Conservation (phyloP, 2,329 filamentous ascomycete species). For the Colletotrichum sp. region DNA sequence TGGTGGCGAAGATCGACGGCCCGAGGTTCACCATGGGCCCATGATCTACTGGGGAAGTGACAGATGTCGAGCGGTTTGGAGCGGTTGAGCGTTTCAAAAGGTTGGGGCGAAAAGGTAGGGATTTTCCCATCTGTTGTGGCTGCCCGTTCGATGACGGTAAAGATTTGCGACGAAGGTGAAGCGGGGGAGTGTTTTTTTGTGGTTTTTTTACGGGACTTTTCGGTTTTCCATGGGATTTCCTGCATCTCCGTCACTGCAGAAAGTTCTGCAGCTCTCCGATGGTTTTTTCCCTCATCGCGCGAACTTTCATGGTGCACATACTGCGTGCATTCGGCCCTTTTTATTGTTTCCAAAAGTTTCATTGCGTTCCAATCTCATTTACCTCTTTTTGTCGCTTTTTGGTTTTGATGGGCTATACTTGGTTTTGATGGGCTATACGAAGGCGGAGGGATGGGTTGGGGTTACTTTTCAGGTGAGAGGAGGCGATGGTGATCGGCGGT, state of each 20-base stretch:
- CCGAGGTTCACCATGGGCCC: background rate
- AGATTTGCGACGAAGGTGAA: background rate
- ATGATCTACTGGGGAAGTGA: background rate
- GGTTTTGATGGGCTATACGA: background rate
- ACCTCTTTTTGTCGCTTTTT: background rate
- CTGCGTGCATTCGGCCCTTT: background rate
- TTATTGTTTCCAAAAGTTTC: background rate
- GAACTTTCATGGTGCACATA: background rate
- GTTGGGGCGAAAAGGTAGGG: background rate
- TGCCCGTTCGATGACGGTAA: background rate
- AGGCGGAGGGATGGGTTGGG: background rate
- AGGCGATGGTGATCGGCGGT: constrained; percentile 17
- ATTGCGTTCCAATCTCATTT: background rate
- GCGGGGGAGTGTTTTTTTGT: background rate
- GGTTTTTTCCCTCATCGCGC: background rate
- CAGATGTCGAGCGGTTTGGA: background rate
- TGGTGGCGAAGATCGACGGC: background rate
- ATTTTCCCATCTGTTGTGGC: background rate
- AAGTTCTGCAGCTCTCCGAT: background rate
- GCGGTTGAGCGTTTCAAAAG: background rate
- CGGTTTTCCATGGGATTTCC: background rate
- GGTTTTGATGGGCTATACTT: background rate
- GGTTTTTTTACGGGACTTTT: background rate
- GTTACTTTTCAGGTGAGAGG: constrained; percentile 10
- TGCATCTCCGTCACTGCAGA: background rate